Percentiles rank a stretch among this genome's conserved stretches.
These are phyloP conservation scores for Rhodotorula sp. DNA, from an alignment of 1,284 basidiomycete genomes.

Conservation along the genomic window DNA sequence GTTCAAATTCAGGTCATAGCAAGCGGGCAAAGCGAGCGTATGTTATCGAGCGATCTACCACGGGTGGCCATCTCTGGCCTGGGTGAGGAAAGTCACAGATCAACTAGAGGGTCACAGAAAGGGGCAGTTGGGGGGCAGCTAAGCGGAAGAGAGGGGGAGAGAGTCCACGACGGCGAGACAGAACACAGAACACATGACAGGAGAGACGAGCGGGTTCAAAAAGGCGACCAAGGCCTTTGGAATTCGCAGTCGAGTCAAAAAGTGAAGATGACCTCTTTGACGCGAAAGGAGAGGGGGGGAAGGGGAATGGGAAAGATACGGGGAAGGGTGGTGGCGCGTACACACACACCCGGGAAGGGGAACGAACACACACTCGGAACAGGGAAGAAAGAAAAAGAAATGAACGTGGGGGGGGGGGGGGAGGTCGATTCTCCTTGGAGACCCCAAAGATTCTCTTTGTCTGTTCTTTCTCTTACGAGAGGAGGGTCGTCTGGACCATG, in stretches of 20 bases:
- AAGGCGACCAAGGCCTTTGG: background rate
- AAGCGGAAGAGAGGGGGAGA: too few relatives aligned
- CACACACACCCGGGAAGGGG: background rate
- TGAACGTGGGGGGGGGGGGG: background rate
- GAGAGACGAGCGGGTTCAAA: background rate
- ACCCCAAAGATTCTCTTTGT: background rate
- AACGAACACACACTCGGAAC: too few relatives aligned
- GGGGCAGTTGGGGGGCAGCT: too few relatives aligned
- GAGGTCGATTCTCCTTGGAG: background rate
- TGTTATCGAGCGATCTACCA: background rate
- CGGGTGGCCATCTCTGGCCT: background rate
- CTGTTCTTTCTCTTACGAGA: background rate
- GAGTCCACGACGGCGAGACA: too few relatives aligned
- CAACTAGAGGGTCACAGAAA: background rate
- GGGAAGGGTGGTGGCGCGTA: background rate
- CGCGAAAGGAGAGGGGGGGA: background rate
- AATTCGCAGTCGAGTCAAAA: background rate
- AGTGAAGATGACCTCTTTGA: background rate
- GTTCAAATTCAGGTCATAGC: background rate
- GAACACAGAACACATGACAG: background rate
- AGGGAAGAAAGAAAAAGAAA: background rate
- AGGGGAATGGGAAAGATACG: background rate
- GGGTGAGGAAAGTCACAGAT: background rate
- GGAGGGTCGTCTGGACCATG: conserved; percentile 81
- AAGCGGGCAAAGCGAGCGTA: conserved; percentile 3